Conservation (phyloP, 1,284 basidiomycete species). For the Pseudomicrostroma phylloplanum region DNA sequence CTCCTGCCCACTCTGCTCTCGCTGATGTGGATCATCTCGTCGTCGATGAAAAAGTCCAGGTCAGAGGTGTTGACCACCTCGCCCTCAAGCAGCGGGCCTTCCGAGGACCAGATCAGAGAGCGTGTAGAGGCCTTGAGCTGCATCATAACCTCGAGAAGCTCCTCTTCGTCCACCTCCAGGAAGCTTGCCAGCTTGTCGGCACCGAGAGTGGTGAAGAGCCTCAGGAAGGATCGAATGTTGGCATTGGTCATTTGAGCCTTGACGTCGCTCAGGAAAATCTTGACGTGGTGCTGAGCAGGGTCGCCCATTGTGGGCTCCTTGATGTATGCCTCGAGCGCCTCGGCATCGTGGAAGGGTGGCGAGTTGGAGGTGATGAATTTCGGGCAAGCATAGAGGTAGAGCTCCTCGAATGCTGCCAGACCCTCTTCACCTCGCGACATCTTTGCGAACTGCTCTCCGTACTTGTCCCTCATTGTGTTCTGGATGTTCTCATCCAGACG, state of each 20-base stretch:
- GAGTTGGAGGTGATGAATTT: slow-evolving; percentile 88
- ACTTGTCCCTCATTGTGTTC: slow-evolving; percentile 85
- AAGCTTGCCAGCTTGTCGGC: slow-evolving; percentile 86
- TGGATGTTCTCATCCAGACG: slow-evolving; percentile 89
- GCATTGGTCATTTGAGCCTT: slow-evolving; percentile 70
- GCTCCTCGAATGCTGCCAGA: slow-evolving; percentile 79
- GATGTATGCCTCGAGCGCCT: slow-evolving; percentile 60
- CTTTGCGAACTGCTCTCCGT: slow-evolving; percentile 79
- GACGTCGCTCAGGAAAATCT: slow-evolving; percentile 74
- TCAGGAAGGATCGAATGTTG: slow-evolving; percentile 82
- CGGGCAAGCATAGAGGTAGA: slow-evolving; percentile 88
- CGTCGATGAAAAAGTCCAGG: slow-evolving; percentile 88
- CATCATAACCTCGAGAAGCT: slow-evolving; percentile 93
- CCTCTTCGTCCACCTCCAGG: slow-evolving; percentile 78
- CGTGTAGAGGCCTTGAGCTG: slow-evolving; percentile 74
- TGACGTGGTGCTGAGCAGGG: slow-evolving; percentile 74
- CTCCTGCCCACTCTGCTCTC: slow-evolving; percentile 85
- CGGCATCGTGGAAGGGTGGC: slow-evolving; percentile 80
- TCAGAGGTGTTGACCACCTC: slow-evolving; percentile 83
- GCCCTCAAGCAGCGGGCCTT: slow-evolving; percentile 68
- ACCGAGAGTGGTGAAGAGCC: slow-evolving; percentile 88
- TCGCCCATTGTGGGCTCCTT: slow-evolving; percentile 58
- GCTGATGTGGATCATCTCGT: slow-evolving; percentile 92
- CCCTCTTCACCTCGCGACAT: slow-evolving; percentile 63
- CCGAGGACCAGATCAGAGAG: slow-evolving; percentile 62